Evolutionary conservation across 2,329 filamentous ascomycete species (phyloP).

Genomic region (Pseudocercospora fijiensis): DNA sequence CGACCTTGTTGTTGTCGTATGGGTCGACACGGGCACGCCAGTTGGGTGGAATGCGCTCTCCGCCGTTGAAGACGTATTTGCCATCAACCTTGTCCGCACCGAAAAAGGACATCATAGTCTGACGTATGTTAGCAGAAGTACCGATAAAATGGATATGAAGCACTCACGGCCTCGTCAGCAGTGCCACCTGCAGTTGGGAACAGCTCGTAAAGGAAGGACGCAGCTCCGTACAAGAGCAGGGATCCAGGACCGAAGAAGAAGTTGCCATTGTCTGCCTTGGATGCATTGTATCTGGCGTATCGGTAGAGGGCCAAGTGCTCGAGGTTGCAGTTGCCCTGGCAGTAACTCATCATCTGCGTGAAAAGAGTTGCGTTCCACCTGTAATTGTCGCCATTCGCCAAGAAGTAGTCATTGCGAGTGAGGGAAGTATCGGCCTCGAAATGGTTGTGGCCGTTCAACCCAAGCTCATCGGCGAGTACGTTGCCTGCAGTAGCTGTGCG

Average conservation of each 20-base stretch:
- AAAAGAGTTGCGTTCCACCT: conserved; percentile 43
- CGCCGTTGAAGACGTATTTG: conserved; percentile 40
- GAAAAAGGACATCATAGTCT: conserved; percentile 44
- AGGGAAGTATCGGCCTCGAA: conserved; percentile 43
- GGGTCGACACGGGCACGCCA: conserved; percentile 34
- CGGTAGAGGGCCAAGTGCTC: conserved; percentile 35
- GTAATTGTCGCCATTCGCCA: conserved; percentile 37
- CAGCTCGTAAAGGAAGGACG: conserved; percentile 46
- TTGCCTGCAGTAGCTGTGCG: conserved; percentile 37
- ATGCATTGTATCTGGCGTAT: conserved; percentile 43
- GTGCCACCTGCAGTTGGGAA: conserved; percentile 40
- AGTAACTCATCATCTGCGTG: conserved; percentile 38
- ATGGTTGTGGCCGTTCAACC: conserved; percentile 46
- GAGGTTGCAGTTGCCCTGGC: conserved; percentile 40
- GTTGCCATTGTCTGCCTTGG: conserved; percentile 40
- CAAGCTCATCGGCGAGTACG: conserved; percentile 39
- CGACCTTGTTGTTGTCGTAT: conserved; percentile 39
- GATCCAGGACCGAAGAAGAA: conserved; percentile 45
- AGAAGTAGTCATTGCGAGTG: conserved; percentile 44
- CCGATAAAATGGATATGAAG: neutral
- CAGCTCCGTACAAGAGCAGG: conserved; percentile 43
- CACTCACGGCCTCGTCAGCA: conserved; percentile 34
- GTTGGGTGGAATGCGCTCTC: conserved; percentile 43
- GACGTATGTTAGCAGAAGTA: conserved; percentile 28
- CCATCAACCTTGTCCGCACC: conserved; percentile 44